Evolutionary conservation across 257 asterid species (phyloP).

Genomic region (Cruciata laevipes): DNA sequence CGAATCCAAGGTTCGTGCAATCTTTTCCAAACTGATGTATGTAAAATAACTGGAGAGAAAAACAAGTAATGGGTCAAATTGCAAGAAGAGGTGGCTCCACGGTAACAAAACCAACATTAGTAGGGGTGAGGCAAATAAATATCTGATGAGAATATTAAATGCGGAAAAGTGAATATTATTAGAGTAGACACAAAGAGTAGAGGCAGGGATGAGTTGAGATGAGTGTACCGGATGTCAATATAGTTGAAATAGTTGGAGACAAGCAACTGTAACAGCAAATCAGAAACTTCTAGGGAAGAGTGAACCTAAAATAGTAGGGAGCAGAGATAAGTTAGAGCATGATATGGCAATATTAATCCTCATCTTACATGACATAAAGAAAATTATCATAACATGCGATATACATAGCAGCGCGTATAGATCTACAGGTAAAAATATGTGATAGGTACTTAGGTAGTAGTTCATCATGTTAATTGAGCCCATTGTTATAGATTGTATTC

Average conservation of each 20-base stretch:
- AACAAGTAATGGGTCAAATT: neutral
- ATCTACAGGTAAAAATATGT: too few species aligned
- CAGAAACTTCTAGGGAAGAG: conserved; percentile 40
- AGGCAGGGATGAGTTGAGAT: neutral
- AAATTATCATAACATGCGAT: too few species aligned
- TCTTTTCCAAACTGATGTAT: conserved; percentile 66
- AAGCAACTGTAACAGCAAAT: conserved; percentile 50
- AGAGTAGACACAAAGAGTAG: neutral
- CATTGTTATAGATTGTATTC: too few species aligned
- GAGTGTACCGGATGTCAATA: conserved; percentile 69
- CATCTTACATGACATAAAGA: too few species aligned
- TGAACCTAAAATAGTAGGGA: conserved; percentile 36
- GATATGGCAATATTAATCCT: too few species aligned
- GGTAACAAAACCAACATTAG: conserved; percentile 1
- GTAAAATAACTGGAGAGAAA: conserved; percentile 59
- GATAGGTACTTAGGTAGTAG: too few species aligned
- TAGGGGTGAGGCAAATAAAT: neutral
- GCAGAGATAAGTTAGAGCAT: neutral
- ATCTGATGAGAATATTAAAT: neutral
- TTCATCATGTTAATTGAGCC: too few species aligned
- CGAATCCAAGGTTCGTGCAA: conserved; percentile 48
- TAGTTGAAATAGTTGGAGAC: conserved; percentile 65
- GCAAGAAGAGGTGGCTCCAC: neutral
- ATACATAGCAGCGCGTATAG: too few species aligned
- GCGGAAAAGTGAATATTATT: neutral